Conservation (phyloP, 148 eudicot species). For the Vaccinium darrowii region DNA sequence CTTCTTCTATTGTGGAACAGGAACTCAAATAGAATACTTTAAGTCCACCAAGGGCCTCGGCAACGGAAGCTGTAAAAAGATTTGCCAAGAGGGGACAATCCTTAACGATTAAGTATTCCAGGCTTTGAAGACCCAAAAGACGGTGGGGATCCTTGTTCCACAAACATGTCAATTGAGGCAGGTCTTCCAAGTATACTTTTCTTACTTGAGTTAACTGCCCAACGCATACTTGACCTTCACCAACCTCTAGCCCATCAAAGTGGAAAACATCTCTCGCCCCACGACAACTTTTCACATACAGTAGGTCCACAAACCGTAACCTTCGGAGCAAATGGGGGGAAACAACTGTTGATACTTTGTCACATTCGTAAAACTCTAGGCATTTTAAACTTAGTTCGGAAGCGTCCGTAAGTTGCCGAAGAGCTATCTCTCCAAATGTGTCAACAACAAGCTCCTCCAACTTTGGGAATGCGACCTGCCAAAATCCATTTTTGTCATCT, state of each 20-base stretch:
- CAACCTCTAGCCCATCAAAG: neutral
- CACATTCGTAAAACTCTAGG: no score
- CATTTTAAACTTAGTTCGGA: no score
- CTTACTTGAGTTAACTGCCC: neutral
- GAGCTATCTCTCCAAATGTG: no score
- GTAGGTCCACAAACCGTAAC: no score
- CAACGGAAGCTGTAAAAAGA: neutral
- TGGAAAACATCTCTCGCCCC: neutral
- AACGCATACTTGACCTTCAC: neutral
- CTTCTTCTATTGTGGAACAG: neutral
- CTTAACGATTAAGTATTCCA: neutral
- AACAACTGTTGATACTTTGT: no score
- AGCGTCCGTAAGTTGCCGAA: no score
- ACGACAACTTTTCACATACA: accelerated
- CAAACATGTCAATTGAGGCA: neutral
- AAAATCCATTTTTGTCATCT: no score
- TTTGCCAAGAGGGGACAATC: neutral
- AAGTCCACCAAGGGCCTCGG: neutral
- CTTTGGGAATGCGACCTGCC: no score
- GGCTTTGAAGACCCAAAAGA: neutral
- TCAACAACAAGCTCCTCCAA: no score
- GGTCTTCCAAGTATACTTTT: accelerated
- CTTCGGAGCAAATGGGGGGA: neutral
- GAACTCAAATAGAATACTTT: neutral
- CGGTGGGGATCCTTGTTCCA: neutral